phyloP scores from a whole-genome alignment of 2,329 filamentous ascomycete species.

The Fusarium begoniae region DNA sequence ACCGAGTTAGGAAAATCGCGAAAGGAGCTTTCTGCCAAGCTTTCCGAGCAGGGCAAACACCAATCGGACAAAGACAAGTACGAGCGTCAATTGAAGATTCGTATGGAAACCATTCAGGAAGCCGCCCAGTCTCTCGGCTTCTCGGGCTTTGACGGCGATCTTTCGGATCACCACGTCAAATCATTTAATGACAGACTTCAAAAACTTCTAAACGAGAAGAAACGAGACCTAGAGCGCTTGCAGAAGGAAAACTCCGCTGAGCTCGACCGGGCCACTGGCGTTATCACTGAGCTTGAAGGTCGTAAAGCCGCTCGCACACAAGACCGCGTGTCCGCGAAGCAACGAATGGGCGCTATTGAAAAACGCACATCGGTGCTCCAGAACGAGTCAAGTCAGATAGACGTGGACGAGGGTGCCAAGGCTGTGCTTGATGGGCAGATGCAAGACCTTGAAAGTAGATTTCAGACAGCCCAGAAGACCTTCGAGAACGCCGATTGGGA shows the following conservation, averaged over 20 bases:
- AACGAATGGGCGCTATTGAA: constrained; percentile 78
- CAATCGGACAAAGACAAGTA: constrained; percentile 89
- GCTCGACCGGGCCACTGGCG: constrained; percentile 74
- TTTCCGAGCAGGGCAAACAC: constrained; percentile 76
- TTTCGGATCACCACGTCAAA: constrained; percentile 77
- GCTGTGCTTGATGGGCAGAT: constrained; percentile 79
- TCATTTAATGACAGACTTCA: constrained; percentile 82
- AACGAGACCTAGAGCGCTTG: constrained; percentile 76
- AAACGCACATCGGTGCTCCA: constrained; percentile 74
- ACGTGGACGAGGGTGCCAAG: constrained; percentile 86
- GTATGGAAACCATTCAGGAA: constrained; percentile 79
- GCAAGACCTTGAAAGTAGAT: constrained; percentile 71
- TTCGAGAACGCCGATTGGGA: constrained; percentile 75
- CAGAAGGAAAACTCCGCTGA: constrained; percentile 80
- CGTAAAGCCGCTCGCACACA: constrained; percentile 77
- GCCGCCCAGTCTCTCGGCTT: constrained; percentile 81
- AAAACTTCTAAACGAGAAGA: constrained; percentile 81
- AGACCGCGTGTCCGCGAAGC: constrained; percentile 76
- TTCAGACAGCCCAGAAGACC: constrained; percentile 70
- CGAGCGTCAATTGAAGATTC: constrained; percentile 78
- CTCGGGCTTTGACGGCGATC: constrained; percentile 82
- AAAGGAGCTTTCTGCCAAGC: constrained; percentile 59
- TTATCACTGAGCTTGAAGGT: constrained; percentile 78
- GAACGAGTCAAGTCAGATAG: constrained; percentile 73
- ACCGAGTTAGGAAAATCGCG: constrained; percentile 56